Evolutionary conservation across 805 yeast genomes (phyloP).

Genomic region (Zygoascus ofunaensis): DNA sequence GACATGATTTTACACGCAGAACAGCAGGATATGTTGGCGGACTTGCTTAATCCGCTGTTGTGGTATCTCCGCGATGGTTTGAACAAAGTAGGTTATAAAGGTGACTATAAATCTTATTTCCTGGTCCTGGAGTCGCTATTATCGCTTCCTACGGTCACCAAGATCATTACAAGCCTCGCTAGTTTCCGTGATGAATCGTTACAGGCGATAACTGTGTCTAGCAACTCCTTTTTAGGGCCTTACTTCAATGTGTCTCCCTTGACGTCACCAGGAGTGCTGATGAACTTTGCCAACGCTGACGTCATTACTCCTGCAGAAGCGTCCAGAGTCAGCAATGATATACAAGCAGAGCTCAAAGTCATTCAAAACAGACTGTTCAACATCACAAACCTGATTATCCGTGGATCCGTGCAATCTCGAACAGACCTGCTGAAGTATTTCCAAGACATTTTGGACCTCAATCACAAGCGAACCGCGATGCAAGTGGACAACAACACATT

Average conservation of each 20-base stretch:
- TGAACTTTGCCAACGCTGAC: slow-evolving; percentile 19
- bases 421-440: slow-evolving; percentile 56
- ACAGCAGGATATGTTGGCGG: slow-evolving; percentile 58
- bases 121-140: slow-evolving; percentile 48
- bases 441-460: slow-evolving; percentile 63
- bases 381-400: slow-evolving; percentile 61
- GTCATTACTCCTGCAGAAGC: slow-evolving; percentile 9
- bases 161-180: slow-evolving; percentile 47
- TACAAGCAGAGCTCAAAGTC: slow-evolving; percentile 18
- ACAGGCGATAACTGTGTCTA: slow-evolving; percentile 51
- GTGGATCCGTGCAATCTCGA: slow-evolving; percentile 64
- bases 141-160: slow-evolving; percentile 52
- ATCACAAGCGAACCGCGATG: slow-evolving; percentile 55
- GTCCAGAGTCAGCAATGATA: slow-evolving; percentile 15
- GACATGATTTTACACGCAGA: slow-evolving; percentile 50
- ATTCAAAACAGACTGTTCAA: slow-evolving; percentile 52
- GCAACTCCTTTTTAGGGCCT: slow-evolving; percentile 65
- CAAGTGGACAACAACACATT: slow-evolving; percentile 57
- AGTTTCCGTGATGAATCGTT: slow-evolving; percentile 41
- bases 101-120: slow-evolving; percentile 41
- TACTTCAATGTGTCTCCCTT: slow-evolving; percentile 69
- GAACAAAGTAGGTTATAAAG: slow-evolving; percentile 26
- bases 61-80: slow-evolving; percentile 31
- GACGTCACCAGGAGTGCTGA: slow-evolving; percentile 23
- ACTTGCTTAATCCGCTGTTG: slow-evolving; percentile 46